Base-by-base conservation (phyloP, 2,329 filamentous ascomycete species). In the Helotiales sp. region DNA sequence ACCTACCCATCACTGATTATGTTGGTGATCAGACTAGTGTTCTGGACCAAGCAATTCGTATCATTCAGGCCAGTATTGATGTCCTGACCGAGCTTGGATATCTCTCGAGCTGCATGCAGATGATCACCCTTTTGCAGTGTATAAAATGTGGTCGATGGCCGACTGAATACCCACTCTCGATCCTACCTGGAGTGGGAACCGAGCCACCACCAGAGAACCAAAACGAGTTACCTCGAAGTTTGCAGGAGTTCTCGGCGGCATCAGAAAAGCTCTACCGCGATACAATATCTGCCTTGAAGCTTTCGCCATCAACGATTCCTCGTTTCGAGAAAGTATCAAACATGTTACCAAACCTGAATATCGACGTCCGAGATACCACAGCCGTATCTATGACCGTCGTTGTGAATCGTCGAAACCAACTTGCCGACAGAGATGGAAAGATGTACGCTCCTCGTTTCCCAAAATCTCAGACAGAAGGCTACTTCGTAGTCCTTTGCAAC, bases 111-210 rank as follows among this genome's bases (percentile, higher is more conserved):
- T 91, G 88, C 63, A 79, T 87, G 44, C 84, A 86, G 75, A 93
- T 97, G 86, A 90, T 98, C 62, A 85, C 81, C 15, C 80, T 99
- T 0, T 82, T 99, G 27, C 92, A 98, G 74, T 92, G 87, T 70
- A 88, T 99, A 77, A 99, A 99, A 75, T 91, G 86, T 34, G 95
- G 91, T 2, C 85, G 91, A 53, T 99, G 95, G 95, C 92, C 93
- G 0, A 84, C 86, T 24, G 93, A 97, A 65, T 81, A 88, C 1
- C 86, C 91, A 0, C 75, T 93, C 0, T 85, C 89, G 1, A 90
- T 98, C 65, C 81, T 98, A 8, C 92, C 93, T 0, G 87, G 88
- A 31, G 79, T 96, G 10, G 72, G 68, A 60, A 77, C 73, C 62
- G 75, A 69, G 68, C 40, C 55, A 38, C 52, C 61, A 6, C 19